A percentile compares a stretch with the other conserved stretches of the same genome.
Conservation (phyloP, 257 asterid species). For the Capsicum chinense region DNA sequence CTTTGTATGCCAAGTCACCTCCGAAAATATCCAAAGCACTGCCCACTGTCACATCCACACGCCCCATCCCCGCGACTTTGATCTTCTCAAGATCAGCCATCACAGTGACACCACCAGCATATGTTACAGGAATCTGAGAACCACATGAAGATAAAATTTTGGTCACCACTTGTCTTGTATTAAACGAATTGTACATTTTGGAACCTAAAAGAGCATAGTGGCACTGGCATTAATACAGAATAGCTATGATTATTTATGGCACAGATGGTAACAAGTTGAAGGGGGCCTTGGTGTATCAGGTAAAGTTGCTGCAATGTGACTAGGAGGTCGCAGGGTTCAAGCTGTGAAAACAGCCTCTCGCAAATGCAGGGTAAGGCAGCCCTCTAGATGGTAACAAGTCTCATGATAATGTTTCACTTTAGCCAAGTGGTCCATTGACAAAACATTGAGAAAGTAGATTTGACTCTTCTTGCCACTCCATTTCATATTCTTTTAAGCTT, state of each 20-base stretch:
- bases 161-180: not conserved
- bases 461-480: not conserved
- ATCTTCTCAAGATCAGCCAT: constrained; percentile 86
- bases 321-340: too few relatives aligned
- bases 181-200: not conserved
- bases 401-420: not conserved
- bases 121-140: constrained; percentile 86
- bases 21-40: constrained; percentile 96
- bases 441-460: not conserved
- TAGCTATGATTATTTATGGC: not conserved
- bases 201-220: not conserved
- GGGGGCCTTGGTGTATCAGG: too few relatives aligned
- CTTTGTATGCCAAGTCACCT: constrained; percentile 80
- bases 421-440: not conserved
- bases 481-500: not conserved
- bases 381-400: too few relatives aligned
- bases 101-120: constrained; percentile 89
- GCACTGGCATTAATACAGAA: too few relatives aligned
- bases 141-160: constrained; percentile 14
- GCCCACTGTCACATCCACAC: constrained; percentile 93
- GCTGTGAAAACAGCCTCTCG: too few relatives aligned
- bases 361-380: too few relatives aligned
- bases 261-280: not conserved
- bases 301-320: too few relatives aligned
- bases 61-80: constrained; percentile 74